These are phyloP conservation scores for Acacia pycnantha DNA, from an alignment of 331 rosid species.

Conservation along the genomic window DNA sequence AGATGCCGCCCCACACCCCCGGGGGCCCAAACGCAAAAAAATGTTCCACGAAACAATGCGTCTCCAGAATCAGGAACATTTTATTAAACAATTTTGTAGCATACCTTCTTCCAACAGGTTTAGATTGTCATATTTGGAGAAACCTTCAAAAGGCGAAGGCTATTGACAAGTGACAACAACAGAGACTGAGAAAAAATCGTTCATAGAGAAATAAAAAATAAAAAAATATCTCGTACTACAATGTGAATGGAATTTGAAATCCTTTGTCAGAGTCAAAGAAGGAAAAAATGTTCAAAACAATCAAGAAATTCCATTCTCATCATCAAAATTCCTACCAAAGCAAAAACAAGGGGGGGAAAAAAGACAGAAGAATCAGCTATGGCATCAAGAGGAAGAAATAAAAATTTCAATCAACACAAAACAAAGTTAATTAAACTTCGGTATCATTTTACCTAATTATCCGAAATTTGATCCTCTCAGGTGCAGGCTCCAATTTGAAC, in stretches of 20 bases:
- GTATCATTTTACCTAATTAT: conserved; percentile 13
- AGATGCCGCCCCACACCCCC: neutral
- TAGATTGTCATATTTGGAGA: neutral
- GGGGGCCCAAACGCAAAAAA: neutral
- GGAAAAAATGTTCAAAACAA: neutral
- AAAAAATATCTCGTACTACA: neutral
- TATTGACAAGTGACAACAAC: neutral
- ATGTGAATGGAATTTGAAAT: neutral
- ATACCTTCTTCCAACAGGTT: neutral
- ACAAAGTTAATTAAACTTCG: neutral
- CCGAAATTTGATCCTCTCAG: neutral
- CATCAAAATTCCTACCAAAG: neutral
- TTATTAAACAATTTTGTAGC: neutral
- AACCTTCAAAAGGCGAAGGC: neutral
- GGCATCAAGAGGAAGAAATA: neutral
- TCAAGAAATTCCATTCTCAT: neutral
- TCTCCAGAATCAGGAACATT: neutral
- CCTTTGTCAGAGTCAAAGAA: neutral
- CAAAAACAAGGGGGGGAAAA: neutral
- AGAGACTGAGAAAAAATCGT: neutral
- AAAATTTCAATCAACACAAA: neutral
- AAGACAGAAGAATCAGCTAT: neutral
- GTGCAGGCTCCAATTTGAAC: neutral
- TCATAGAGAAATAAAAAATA: neutral
- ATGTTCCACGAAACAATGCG: neutral